These are phyloP conservation scores for Yarrowia divulgata DNA, from an alignment of 805 yeast genomes.

Conservation along the genomic window DNA sequence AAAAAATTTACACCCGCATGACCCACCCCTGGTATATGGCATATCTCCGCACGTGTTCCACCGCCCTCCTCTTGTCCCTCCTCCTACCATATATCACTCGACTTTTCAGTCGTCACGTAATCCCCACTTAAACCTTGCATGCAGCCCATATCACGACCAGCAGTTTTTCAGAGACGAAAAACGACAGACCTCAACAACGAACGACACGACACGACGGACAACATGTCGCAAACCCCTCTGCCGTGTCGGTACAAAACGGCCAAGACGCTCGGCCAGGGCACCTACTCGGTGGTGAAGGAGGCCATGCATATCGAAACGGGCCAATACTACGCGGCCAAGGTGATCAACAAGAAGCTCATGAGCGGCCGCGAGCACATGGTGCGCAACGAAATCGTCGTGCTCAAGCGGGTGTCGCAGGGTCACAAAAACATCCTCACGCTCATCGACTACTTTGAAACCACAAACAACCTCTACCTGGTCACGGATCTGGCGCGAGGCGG, in stretches of 20 bases:
- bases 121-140: conserved; percentile 33
- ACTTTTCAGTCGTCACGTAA: conserved; percentile 22
- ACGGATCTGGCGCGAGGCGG: conserved; percentile 75
- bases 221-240: conserved; percentile 43
- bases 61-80: background rate
- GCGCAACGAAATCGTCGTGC: conserved; percentile 66
- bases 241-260: conserved; percentile 49
- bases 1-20: no score
- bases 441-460: conserved; percentile 74
- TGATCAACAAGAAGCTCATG: conserved; percentile 59
- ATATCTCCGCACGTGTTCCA: no score
- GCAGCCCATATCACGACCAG: conserved; percentile 2
- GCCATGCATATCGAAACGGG: conserved; percentile 54
- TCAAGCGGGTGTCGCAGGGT: conserved; percentile 59
- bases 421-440: conserved; percentile 66
- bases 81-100: background rate
- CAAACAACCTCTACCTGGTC: conserved; percentile 59
- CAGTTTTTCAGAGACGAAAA: conserved; percentile 17
- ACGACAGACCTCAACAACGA: background rate
- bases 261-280: conserved; percentile 54
- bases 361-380: conserved; percentile 63
- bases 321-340: conserved; percentile 61
- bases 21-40: no score
- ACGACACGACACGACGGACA: conserved; percentile 39
- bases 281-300: conserved; percentile 55